phyloP scores from a whole-genome alignment of 805 yeast species.

The Candida mattraensis region DNA sequence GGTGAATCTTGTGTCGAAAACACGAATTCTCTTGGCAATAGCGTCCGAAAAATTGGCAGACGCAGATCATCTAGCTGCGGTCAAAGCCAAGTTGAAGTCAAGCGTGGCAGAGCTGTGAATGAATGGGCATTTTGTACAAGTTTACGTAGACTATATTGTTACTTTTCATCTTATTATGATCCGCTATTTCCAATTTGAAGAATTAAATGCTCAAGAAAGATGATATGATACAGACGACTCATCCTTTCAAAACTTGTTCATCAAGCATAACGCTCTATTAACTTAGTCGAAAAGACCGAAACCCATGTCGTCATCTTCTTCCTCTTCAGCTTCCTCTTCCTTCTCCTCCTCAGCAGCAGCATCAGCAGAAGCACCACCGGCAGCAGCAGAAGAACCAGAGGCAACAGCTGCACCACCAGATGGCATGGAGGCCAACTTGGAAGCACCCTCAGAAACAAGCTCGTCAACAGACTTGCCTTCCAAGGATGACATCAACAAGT shows the following conservation, averaged over 20 bases:
- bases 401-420: constrained; percentile 96
- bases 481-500: constrained; percentile 76
- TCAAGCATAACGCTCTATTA: no score
- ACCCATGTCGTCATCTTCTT: constrained; percentile 81
- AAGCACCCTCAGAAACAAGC: constrained; percentile 91
- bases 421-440: constrained; percentile 97
- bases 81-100: constrained; percentile 2
- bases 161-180: no score
- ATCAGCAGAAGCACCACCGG: constrained; percentile 68
- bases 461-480: constrained; percentile 92
- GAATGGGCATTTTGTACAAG: no score
- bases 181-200: neutral
- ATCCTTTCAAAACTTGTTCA: no score
- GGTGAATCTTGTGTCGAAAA: constrained; percentile 22
- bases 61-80: constrained; percentile 1
- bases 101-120: constrained; percentile 3
- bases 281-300: constrained; percentile 41
- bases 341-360: constrained; percentile 72
- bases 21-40: constrained; percentile 21
- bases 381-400: constrained; percentile 67
- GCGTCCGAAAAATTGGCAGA: constrained; percentile 15
- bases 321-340: constrained; percentile 59
- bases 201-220: no score
- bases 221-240: no score
- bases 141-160: no score